Conservation (phyloP, 2,329 filamentous ascomycete species). For the Calonectria naviculata region DNA sequence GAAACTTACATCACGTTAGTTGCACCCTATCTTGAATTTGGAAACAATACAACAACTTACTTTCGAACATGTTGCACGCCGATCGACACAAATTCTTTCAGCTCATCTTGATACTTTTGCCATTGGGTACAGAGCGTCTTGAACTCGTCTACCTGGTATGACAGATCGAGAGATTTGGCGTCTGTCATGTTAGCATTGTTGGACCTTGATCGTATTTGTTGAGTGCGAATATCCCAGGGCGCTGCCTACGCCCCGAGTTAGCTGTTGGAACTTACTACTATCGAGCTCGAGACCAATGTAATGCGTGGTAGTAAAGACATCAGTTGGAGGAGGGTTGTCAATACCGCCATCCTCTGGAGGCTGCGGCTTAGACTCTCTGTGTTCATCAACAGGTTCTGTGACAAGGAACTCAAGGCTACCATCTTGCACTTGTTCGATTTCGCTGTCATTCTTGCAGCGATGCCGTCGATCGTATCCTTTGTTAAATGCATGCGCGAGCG, state of each 20-base stretch:
- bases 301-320: constrained; percentile 89
- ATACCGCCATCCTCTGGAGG: constrained; percentile 16
- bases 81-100: constrained; percentile 72
- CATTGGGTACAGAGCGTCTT: constrained; percentile 83
- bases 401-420: constrained; percentile 61
- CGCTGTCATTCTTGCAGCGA: constrained; percentile 66
- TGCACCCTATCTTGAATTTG: constrained; percentile 3
- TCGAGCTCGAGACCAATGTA: constrained; percentile 90
- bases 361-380: constrained; percentile 35
- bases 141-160: constrained; percentile 87
- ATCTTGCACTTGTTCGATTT: constrained; percentile 65
- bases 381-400: constrained; percentile 52
- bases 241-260: neutral
- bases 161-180: constrained; percentile 79
- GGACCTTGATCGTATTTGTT: neutral
- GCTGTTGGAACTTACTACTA: constrained; percentile 67
- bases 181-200: constrained; percentile 57
- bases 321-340: constrained; percentile 38
- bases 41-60: constrained; percentile 62
- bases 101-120: constrained; percentile 78
- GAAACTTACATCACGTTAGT: constrained; percentile 66
- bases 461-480: constrained; percentile 92
- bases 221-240: neutral
- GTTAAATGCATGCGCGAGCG: constrained; percentile 89
- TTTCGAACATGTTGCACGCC: constrained; percentile 87